Evolutionary conservation across 2,329 filamentous ascomycete genomes (phyloP).

Genomic region (Nothophoma quercina): DNA sequence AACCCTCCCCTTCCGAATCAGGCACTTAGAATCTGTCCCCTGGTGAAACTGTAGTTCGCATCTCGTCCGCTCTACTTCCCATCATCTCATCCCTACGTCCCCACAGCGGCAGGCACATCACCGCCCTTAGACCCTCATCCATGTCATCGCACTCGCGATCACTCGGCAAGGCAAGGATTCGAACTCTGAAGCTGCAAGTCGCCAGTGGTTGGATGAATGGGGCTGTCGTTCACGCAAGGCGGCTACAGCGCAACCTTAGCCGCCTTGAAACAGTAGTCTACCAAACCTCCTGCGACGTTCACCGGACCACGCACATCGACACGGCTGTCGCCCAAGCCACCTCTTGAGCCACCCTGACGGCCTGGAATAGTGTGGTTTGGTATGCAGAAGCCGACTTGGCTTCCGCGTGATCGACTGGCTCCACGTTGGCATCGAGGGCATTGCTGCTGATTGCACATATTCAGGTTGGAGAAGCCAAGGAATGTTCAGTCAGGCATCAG

Average conservation of each 20-base stretch:
- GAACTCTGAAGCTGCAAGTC: no score
- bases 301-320: background rate
- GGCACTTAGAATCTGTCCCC: background rate
- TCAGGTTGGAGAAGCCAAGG: no score
- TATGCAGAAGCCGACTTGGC: background rate
- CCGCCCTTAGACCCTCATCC: background rate
- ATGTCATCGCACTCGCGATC: background rate
- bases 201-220: no score
- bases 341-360: background rate
- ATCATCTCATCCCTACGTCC: background rate
- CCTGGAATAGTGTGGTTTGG: no score
- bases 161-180: background rate
- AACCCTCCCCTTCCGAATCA: background rate
- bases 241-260: slow-evolving; percentile 1
- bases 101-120: background rate
- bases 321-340: background rate
- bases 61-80: background rate
- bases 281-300: background rate
- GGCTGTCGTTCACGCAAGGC: slow-evolving; percentile 12
- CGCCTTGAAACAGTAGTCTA: slow-evolving; percentile 13
- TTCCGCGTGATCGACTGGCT: background rate
- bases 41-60: background rate
- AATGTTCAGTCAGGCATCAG: no score
- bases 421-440: no score
- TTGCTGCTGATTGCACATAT: no score